Evolutionary conservation across 2,329 filamentous ascomycete genomes (phyloP), one percentile per base, ranked within the genome.

Genomic region (Stachybotrys chlorohalonatus): DNA sequence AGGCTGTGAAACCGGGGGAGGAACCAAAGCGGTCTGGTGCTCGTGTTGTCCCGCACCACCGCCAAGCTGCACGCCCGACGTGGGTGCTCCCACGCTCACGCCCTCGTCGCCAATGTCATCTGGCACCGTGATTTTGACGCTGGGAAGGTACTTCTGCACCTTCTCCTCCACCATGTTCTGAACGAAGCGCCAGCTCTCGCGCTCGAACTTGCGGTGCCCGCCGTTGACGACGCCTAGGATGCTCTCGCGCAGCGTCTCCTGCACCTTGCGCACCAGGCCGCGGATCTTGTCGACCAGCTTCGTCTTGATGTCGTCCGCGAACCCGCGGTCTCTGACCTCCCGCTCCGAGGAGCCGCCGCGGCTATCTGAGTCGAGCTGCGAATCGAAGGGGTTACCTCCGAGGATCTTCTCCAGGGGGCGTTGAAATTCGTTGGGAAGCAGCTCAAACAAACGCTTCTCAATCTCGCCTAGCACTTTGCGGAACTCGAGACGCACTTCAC

Each of bases 91-190:
- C 11, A 76, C 70, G 30, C 68, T 72, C 7, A 76, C 74, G 47
- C 73, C 73, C 60, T 76, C 74, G 50, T 76, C 75, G 1, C 74
- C 73, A 46, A 76, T 75, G 45, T 76, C 74, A 56, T 76, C 74
- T 0, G 74, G 73, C 47, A 76, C 73, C 5, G 62, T 61, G 56
- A 76, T 76, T 59, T 71, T 72, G 2, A 76, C 73, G 56, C 73
- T 72, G 55, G 74, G 74, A 24, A 76, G 62, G 57, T 75, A 76
- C 60, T 65, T 72, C 57, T 75, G 73, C 48, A 76, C 73, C 66
- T 75, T 76, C 48, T 67, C 60, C 64, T 76, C 72, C 16, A 76
- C 73, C 55, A 71, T 75, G 11, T 65, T 67, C 59, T 76, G 74
- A 55, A 76, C 74, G 58, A 75, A 75, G 7, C 74, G 60, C 74